phyloP scores from a whole-genome alignment of 139 green algal genomes.

The Micractinium conductrix region DNA sequence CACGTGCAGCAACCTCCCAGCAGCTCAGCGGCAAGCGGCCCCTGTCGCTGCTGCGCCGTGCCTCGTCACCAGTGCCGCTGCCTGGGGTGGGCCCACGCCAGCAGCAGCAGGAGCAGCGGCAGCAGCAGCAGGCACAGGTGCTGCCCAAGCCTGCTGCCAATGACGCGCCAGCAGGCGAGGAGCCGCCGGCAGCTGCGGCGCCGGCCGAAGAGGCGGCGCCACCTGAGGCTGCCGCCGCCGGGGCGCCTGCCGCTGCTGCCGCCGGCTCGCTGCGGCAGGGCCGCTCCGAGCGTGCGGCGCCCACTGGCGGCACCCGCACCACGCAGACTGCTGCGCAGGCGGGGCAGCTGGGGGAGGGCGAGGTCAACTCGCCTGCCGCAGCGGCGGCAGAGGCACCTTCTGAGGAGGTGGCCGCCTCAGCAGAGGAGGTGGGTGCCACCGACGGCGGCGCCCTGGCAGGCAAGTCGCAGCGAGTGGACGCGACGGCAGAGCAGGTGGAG shows the following conservation, averaged over 20 bases:
- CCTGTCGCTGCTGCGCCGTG: conserved; percentile 1
- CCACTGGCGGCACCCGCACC: background rate
- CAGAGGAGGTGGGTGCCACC: too few relatives aligned
- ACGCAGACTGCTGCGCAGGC: background rate
- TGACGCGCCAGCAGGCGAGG: background rate
- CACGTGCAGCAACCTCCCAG: background rate
- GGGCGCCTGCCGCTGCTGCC: background rate
- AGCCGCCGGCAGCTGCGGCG: background rate
- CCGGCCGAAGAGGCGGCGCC: background rate
- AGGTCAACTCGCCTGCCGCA: conserved; percentile 10
- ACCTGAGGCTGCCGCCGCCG: background rate
- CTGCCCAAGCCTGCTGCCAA: background rate
- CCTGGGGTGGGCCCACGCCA: background rate
- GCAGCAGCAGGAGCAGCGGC: background rate
- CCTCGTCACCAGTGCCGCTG: background rate
- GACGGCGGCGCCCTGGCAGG: background rate
- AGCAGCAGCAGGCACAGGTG: background rate
- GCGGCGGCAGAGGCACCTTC: background rate
- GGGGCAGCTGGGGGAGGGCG: background rate
- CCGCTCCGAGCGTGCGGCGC: background rate
- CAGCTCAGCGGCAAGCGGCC: background rate
- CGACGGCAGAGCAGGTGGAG: background rate
- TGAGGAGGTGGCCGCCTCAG: too few relatives aligned
- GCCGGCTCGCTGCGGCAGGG: background rate
- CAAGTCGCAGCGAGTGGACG: background rate